Evolutionary conservation across 164 flowering plant genomes (phyloP).

Genomic region (Stephania japonica): DNA sequence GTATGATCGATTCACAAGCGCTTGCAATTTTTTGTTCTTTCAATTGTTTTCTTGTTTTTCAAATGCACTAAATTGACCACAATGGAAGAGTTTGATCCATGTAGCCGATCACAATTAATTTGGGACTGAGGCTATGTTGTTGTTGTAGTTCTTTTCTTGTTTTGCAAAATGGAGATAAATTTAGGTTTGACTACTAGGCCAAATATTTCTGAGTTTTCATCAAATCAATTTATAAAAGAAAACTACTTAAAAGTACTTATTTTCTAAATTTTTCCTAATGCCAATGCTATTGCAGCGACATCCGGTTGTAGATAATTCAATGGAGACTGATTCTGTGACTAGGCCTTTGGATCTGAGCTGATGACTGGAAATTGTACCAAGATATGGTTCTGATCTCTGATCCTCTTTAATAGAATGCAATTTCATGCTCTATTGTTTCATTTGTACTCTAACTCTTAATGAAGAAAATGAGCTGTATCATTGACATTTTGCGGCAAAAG

Average conservation of each 20-base stretch:
- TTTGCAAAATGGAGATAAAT: neutral
- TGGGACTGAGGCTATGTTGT: neutral
- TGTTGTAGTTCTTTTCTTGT: neutral
- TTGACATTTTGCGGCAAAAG: conserved; percentile 13
- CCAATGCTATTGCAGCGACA: conserved; percentile 11
- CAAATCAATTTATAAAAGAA: neutral
- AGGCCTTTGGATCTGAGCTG: neutral
- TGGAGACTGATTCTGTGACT: neutral
- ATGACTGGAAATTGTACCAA: neutral
- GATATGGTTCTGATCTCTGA: conserved; percentile 16
- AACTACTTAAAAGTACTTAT: neutral
- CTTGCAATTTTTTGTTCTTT: no score
- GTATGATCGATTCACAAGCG: no score
- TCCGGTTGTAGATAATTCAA: conserved; percentile 1
- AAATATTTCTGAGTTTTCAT: neutral
- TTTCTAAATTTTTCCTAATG: neutral
- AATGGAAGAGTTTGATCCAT: no score
- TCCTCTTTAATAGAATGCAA: conserved; percentile 1
- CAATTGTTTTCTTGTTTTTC: neutral
- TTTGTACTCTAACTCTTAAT: conserved; percentile 5
- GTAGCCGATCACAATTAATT: no score
- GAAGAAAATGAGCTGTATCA: conserved; percentile 17
- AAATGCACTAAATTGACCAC: no score
- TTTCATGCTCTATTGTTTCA: conserved; percentile 9
- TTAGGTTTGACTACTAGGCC: neutral